Evolutionary conservation across 768 basidiomycete species (phyloP).

Genomic region (Boletus huronensis): DNA sequence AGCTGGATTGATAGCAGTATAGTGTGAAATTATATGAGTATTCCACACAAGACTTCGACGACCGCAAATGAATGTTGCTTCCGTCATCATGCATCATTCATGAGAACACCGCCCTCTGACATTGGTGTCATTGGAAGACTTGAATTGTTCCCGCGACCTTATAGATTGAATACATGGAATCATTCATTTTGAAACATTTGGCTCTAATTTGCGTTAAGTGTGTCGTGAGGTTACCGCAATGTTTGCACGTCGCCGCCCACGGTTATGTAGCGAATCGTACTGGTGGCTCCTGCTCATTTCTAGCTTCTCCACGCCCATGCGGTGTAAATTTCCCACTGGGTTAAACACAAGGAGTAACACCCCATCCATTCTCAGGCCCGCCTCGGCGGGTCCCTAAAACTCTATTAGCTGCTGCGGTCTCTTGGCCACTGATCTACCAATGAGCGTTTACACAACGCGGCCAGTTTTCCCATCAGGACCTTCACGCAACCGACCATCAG

Average conservation of each 20-base stretch:
- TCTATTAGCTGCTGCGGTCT: conserved; percentile 26
- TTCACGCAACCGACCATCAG: conserved; percentile 30
- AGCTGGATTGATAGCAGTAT: not conserved
- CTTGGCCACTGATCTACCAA: conserved; percentile 23
- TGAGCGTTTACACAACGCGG: conserved; percentile 10
- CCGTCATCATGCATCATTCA: too few species aligned
- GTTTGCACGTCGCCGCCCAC: not conserved
- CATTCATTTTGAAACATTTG: not conserved
- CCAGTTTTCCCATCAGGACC: conserved; percentile 26
- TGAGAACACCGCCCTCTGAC: not conserved
- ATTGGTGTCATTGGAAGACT: not conserved
- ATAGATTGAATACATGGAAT: not conserved
- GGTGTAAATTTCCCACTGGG: not conserved
- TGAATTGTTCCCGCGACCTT: not conserved
- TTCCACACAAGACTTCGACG: not conserved
- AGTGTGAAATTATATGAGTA: not conserved
- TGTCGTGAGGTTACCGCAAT: not conserved
- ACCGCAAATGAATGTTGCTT: not conserved
- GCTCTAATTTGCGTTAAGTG: conserved; percentile 3
- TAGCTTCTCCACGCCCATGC: not conserved
- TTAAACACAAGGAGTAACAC: not conserved
- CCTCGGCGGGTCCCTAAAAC: conserved; percentile 28
- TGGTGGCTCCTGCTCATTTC: not conserved
- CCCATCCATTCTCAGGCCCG: conserved; percentile 2
- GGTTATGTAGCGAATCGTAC: not conserved